phyloP scores from a whole-genome alignment of 768 basidiomycete species.

The Tulasnella sp. region DNA sequence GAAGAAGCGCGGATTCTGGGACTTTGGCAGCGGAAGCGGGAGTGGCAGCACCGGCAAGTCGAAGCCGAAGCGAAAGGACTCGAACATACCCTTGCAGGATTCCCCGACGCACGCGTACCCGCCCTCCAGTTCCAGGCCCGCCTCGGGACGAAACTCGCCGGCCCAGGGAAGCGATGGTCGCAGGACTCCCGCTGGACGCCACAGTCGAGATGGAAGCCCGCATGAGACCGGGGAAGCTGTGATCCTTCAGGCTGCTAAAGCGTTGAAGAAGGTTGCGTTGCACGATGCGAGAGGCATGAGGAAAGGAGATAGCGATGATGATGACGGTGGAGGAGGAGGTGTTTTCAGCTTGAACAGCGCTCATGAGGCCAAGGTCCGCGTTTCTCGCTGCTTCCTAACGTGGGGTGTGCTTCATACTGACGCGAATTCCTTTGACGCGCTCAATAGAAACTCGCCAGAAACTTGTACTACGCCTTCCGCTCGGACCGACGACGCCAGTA shows the following conservation, averaged over 20 bases:
- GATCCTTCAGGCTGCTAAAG: conserved; percentile 52
- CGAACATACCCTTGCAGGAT: conserved; percentile 8
- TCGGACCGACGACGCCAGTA: conserved; percentile 49
- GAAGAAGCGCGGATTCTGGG: background rate
- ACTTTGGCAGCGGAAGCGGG: background rate
- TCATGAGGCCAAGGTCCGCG: conserved; percentile 61
- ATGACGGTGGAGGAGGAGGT: background rate
- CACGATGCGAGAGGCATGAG: conserved; percentile 72
- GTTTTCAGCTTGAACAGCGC: conserved; percentile 44
- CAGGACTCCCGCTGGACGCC: background rate
- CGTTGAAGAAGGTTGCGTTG: conserved; percentile 61
- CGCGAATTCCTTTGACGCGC: no score
- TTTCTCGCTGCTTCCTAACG: background rate
- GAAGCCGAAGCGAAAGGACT: conserved; percentile 6
- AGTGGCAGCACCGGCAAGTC: background rate
- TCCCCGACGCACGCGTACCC: conserved; percentile 19
- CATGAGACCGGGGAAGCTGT: conserved; percentile 14
- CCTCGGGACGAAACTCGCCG: background rate
- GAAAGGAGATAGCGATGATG: conserved; percentile 44
- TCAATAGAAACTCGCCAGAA: conserved; percentile 59
- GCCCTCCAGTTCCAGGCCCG: background rate
- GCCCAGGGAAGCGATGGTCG: background rate
- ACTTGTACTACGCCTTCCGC: conserved; percentile 59
- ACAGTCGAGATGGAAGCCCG: background rate
- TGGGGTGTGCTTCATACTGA: background rate